These are phyloP conservation scores for Solanum neorickii DNA, from an alignment of 257 asterid species.

Conservation along the genomic window DNA sequence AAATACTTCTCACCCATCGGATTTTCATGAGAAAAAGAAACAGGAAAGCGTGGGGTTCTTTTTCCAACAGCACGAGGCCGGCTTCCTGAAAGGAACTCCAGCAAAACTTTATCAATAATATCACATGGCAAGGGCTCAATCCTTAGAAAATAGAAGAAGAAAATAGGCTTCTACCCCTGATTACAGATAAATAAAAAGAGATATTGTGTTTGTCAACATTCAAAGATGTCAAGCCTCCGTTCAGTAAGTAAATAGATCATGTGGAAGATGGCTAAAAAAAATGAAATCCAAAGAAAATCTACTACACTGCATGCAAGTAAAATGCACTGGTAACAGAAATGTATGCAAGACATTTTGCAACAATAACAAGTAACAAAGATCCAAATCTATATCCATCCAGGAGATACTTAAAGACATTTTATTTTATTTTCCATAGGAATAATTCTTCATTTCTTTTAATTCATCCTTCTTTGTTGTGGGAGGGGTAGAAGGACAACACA, in stretches of 20 bases:
- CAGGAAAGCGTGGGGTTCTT: slow-evolving; percentile 88
- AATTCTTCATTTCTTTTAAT: not conserved
- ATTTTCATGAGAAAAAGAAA: slow-evolving; percentile 41
- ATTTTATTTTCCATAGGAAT: not conserved
- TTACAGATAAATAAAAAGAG: not conserved
- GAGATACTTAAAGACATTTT: not conserved
- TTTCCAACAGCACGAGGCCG: slow-evolving; percentile 81
- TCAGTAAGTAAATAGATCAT: not conserved
- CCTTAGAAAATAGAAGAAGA: slow-evolving; percentile 1
- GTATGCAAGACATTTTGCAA: not conserved
- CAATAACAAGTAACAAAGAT: not conserved
- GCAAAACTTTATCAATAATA: slow-evolving; percentile 10
- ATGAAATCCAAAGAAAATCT: not conserved
- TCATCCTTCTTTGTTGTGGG: not conserved
- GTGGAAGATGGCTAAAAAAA: not conserved
- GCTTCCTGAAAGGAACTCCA: slow-evolving; percentile 41
- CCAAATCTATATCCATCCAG: not conserved
- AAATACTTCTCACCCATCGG: slow-evolving; percentile 25
- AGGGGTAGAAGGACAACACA: slow-evolving; percentile 19
- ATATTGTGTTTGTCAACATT: not conserved
- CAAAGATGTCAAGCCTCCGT: not conserved
- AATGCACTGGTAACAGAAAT: not conserved
- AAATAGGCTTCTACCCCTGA: not conserved
- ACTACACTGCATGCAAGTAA: not conserved
- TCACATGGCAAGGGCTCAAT: slow-evolving; percentile 2